These are phyloP conservation scores for Fusarium sp. DNA, from an alignment of 2,329 filamentous ascomycete species.

Conservation along the genomic window DNA sequence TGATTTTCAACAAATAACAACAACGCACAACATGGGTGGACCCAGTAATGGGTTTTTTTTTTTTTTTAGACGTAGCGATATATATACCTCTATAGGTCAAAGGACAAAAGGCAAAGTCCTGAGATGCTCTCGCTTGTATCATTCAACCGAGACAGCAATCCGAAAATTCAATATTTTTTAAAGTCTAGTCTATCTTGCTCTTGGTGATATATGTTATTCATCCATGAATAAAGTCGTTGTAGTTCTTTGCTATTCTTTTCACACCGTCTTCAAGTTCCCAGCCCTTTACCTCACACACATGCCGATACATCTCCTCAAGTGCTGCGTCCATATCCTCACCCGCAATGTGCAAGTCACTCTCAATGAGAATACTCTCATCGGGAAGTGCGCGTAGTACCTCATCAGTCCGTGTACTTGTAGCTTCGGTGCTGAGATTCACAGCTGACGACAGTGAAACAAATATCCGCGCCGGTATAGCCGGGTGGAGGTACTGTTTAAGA, in stretches of 20 bases:
- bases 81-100: not conserved
- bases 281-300: constrained; percentile 80
- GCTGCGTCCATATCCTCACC: constrained; percentile 83
- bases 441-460: constrained; percentile 90
- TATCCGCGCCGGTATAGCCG: constrained; percentile 78
- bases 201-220: constrained; percentile 18
- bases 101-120: not conserved
- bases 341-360: constrained; percentile 90
- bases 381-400: constrained; percentile 79
- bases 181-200: constrained; percentile 3
- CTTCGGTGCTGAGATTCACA: constrained; percentile 77
- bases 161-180: constrained; percentile 22
- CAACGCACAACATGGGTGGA: constrained; percentile 14
- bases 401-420: constrained; percentile 62
- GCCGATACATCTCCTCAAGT: constrained; percentile 80
- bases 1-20: constrained; percentile 8
- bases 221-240: constrained; percentile 81
- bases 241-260: constrained; percentile 77
- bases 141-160: constrained; percentile 29
- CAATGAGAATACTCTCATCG: constrained; percentile 82
- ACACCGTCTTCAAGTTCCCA: constrained; percentile 83
- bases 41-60: not conserved
- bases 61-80: not conserved
- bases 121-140: constrained; percentile 11
- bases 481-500: constrained; percentile 81